Percentiles rank a stretch among this genome's conserved stretches.
phyloP scores from a whole-genome alignment of 768 basidiomycete genomes.

The Phylloporus arenicola region DNA sequence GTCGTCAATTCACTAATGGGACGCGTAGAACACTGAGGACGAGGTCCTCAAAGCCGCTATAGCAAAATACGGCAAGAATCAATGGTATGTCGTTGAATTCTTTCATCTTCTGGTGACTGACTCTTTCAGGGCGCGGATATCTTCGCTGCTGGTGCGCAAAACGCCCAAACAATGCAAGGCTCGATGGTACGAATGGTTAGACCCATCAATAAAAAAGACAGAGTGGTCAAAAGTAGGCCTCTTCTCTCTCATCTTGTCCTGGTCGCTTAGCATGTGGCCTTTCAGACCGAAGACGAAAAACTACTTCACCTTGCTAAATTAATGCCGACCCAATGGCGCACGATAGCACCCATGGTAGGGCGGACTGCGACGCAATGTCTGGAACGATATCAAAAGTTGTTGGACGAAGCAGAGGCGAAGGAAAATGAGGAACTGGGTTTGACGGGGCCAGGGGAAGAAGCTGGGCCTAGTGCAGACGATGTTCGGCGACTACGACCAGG shows the following conservation, averaged over 20 bases:
- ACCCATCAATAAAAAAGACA: slow-evolving; percentile 99
- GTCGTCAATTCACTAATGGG: slow-evolving; percentile 3
- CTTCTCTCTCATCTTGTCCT: not conserved
- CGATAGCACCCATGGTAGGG: slow-evolving; percentile 97
- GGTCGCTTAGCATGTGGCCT: not conserved
- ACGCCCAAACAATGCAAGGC: slow-evolving; percentile 99
- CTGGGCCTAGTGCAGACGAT: slow-evolving; percentile 88
- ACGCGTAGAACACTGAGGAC: slow-evolving; percentile 82
- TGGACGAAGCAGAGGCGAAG: slow-evolving; percentile 96
- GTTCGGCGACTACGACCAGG: slow-evolving; percentile 85
- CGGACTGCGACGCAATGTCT: slow-evolving; percentile 96
- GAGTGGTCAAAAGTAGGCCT: slow-evolving; percentile 91
- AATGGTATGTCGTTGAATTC: slow-evolving; percentile 51
- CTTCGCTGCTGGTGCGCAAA: slow-evolving; percentile 93
- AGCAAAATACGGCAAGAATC: slow-evolving; percentile 94
- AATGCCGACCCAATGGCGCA: slow-evolving; percentile 99
- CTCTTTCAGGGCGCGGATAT: slow-evolving; percentile 82
- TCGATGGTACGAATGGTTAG: slow-evolving; percentile 99
- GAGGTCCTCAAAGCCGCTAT: slow-evolving; percentile 99
- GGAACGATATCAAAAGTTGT: slow-evolving; percentile 94
- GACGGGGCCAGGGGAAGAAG: slow-evolving; percentile 73
- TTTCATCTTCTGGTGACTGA: not conserved
- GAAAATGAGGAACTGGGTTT: slow-evolving; percentile 94
- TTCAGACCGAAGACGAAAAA: slow-evolving; percentile 95
- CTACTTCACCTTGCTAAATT: slow-evolving; percentile 94